Evolutionary conservation across 2,329 filamentous ascomycete species (phyloP).

Genomic region (Anisogramma anomala): DNA sequence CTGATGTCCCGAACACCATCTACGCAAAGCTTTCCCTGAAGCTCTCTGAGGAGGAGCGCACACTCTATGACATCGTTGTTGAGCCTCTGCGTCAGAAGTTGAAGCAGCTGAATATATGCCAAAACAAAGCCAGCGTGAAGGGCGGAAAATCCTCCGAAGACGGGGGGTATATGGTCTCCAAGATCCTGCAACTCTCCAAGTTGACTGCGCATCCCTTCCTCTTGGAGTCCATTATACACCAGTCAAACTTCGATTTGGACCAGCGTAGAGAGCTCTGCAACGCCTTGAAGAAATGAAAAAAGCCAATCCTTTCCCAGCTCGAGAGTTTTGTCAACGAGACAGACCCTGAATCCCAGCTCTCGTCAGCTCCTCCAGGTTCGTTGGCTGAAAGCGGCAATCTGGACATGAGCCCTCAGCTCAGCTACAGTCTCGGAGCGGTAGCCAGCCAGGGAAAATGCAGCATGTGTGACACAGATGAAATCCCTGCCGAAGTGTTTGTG

Average conservation of each 20-base stretch:
- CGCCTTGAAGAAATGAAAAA: not conserved
- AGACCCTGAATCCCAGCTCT: not conserved
- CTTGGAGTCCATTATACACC: not conserved
- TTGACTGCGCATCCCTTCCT: not conserved
- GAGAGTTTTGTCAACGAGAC: too few relatives aligned
- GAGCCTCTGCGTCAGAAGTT: not conserved
- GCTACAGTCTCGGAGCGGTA: not conserved
- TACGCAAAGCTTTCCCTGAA: not conserved
- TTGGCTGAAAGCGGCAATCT: not conserved
- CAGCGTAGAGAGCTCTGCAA: not conserved
- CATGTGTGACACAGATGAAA: conserved; percentile 4
- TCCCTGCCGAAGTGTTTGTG: not conserved
- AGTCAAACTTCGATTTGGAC: not conserved
- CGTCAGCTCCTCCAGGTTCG: not conserved
- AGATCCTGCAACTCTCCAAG: not conserved
- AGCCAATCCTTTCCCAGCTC: too few relatives aligned
- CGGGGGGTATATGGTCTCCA: not conserved
- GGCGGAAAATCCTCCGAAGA: not conserved
- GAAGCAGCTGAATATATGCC: not conserved
- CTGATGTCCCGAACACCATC: not conserved
- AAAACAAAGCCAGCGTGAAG: too few relatives aligned
- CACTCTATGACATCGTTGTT: not conserved
- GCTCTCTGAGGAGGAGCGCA: not conserved
- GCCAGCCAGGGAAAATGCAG: not conserved
- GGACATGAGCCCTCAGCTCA: not conserved